Conservation (phyloP, 31 red algal genomes). For the Asparagopsis taxiformis region DNA sequence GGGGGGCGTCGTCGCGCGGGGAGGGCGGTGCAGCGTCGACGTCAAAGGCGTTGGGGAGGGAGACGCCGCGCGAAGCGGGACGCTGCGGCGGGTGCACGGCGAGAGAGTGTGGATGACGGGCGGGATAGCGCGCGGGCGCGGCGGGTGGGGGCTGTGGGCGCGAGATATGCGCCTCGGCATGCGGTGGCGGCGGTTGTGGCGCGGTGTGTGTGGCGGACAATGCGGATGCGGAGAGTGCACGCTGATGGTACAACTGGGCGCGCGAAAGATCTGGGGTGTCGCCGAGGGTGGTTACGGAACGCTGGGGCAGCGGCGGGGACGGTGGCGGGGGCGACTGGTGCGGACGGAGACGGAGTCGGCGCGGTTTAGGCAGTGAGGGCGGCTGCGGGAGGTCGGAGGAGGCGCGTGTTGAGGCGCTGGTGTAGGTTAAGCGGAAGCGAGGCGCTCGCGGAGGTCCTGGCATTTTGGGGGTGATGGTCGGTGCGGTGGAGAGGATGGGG, state of each 20-base stretch:
- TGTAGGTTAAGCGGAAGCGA: not conserved
- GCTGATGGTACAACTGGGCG: slow-evolving; percentile 1
- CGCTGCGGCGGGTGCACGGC: not conserved
- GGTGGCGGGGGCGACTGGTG: not conserved
- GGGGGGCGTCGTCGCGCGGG: too few relatives aligned
- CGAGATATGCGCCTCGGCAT: not conserved
- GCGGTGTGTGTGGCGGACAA: slow-evolving; percentile 8
- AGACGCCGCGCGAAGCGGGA: not conserved
- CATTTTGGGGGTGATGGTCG: not conserved
- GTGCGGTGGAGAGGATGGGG: not conserved
- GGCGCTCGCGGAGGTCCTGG: not conserved
- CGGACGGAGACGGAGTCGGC: not conserved
- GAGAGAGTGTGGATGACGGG: not conserved
- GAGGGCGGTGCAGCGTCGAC: too few relatives aligned
- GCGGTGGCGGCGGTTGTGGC: not conserved
- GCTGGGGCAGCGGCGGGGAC: slow-evolving; percentile 6
- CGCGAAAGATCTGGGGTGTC: not conserved
- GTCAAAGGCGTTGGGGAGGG: not conserved
- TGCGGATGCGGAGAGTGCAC: not conserved
- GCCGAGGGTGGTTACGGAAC: slow-evolving; percentile 14
- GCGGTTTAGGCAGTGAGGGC: not conserved
- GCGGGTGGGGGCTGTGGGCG: not conserved
- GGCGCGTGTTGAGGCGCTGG: slow-evolving; percentile 5
- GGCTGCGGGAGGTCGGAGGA: not conserved
- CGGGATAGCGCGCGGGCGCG: not conserved